Percentiles rank a stretch among this genome's conserved stretches.
phyloP scores from a whole-genome alignment of 1,284 basidiomycete species.

The Tilletia walkeri region DNA sequence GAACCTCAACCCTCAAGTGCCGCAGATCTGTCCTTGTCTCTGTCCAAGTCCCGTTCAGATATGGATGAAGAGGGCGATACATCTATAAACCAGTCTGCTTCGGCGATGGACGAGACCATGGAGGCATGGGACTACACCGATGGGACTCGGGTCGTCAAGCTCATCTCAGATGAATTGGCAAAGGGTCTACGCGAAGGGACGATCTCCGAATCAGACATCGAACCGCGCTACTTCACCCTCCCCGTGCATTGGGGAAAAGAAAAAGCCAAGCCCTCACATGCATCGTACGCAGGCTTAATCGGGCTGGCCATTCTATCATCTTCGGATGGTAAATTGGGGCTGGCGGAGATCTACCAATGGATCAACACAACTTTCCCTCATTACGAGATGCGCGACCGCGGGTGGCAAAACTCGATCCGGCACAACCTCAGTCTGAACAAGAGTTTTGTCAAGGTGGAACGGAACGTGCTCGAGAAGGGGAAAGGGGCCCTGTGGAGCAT shows the following conservation, averaged over 20 bases:
- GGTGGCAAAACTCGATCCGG: slow-evolving; percentile 91
- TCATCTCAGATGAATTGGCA: slow-evolving; percentile 52
- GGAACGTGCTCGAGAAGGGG: slow-evolving; percentile 55
- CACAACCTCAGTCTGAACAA: slow-evolving; percentile 83
- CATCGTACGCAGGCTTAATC: slow-evolving; percentile 88
- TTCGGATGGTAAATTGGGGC: slow-evolving; percentile 75
- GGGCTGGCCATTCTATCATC: slow-evolving; percentile 89
- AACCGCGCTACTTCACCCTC: slow-evolving; percentile 48
- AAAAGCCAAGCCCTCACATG: slow-evolving; percentile 45
- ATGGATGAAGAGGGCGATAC: background rate
- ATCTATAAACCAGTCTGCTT: too few relatives aligned
- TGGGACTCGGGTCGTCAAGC: slow-evolving; percentile 49
- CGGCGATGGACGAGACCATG: background rate
- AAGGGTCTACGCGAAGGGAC: slow-evolving; percentile 48
- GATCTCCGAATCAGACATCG: slow-evolving; percentile 38
- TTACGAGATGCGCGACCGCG: slow-evolving; percentile 80
- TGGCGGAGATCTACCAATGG: slow-evolving; percentile 94
- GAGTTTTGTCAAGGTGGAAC: slow-evolving; percentile 66
- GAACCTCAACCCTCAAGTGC: background rate
- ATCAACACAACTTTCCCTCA: slow-evolving; percentile 89
- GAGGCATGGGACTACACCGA: slow-evolving; percentile 50
- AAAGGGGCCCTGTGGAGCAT: slow-evolving; percentile 59
- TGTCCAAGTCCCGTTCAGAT: background rate
- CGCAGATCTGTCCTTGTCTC: background rate
- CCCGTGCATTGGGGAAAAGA: slow-evolving; percentile 45